phyloP scores from a whole-genome alignment of 768 basidiomycete genomes.

The Sporobolomyces pararoseus region DNA sequence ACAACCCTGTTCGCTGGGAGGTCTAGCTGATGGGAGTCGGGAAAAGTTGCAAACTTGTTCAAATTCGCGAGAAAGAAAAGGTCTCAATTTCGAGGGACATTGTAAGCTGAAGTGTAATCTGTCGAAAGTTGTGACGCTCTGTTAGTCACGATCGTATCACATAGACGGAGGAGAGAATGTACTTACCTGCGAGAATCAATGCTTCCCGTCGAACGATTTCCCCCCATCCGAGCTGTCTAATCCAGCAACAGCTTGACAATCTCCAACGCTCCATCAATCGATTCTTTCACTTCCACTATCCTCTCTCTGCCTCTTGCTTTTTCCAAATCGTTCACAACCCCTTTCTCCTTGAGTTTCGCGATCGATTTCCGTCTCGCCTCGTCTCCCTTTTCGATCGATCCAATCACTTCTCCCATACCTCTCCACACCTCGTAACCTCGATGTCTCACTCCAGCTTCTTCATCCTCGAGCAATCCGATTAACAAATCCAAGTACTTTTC shows the following conservation, averaged over 20 bases:
- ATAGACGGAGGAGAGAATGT: too few relatives aligned
- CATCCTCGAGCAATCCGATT: conserved; percentile 8
- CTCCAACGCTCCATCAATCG: not conserved
- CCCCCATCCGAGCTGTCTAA: too few relatives aligned
- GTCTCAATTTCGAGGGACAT: too few relatives aligned
- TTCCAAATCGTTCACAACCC: not conserved
- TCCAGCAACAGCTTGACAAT: not conserved
- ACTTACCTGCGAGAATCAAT: too few relatives aligned
- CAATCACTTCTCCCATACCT: conserved; percentile 8
- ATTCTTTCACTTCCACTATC: not conserved
- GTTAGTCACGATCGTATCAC: too few relatives aligned
- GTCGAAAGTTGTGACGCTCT: too few relatives aligned
- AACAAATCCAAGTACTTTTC: conserved; percentile 21
- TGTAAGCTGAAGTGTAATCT: too few relatives aligned
- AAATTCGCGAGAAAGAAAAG: too few relatives aligned
- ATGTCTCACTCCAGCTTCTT: conserved; percentile 31
- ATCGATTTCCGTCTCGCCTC: not conserved
- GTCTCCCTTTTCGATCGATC: not conserved
- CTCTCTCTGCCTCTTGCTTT: not conserved
- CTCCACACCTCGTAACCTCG: conserved; percentile 26
- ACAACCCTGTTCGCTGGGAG: not conserved
- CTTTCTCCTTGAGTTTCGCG: not conserved
- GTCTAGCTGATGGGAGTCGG: too few relatives aligned
- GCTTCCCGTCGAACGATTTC: too few relatives aligned
- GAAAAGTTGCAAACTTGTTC: too few relatives aligned